phyloP scores from a whole-genome alignment of 306 rosid species.

The Cucurbita maxima region DNA sequence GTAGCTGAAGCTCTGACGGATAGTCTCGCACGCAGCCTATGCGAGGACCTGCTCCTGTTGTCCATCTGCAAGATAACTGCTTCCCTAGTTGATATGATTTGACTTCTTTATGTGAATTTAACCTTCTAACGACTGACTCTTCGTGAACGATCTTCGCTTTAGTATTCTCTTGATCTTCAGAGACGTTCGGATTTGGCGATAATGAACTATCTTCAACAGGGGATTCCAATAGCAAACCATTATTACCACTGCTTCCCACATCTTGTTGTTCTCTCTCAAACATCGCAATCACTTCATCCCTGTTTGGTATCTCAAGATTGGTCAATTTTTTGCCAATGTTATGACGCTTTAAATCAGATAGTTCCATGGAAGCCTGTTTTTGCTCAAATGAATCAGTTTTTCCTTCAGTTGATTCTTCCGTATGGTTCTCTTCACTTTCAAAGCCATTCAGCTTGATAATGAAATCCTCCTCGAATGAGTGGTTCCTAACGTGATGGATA shows the following conservation, averaged over 20 bases:
- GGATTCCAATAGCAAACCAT: constrained; percentile 10
- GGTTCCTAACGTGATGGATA: constrained; percentile 45
- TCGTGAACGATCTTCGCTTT: constrained; percentile 39
- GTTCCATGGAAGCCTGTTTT: constrained; percentile 10
- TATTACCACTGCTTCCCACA: neutral
- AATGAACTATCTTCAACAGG: neutral
- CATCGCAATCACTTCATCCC: constrained; percentile 15
- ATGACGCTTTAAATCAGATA: constrained; percentile 17
- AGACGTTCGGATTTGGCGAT: constrained; percentile 14
- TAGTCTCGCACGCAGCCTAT: constrained; percentile 87
- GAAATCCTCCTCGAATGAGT: constrained; percentile 70
- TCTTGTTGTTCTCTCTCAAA: constrained; percentile 21
- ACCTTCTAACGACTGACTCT: constrained; percentile 61
- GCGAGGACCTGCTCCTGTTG: constrained; percentile 95
- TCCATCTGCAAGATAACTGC: constrained; percentile 91
- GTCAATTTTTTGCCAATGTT: constrained; percentile 21
- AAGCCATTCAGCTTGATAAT: constrained; percentile 25
- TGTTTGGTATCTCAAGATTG: constrained; percentile 47
- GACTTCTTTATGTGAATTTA: constrained; percentile 61
- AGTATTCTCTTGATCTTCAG: constrained; percentile 21
- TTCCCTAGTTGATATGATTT: constrained; percentile 78
- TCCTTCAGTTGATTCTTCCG: constrained; percentile 19
- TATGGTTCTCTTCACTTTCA: constrained; percentile 24
- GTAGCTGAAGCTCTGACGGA: constrained; percentile 69
- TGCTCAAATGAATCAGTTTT: constrained; percentile 13